Conservation (phyloP, 495 filamentous ascomycete species). For the Lineolata rhizophorae region DNA sequence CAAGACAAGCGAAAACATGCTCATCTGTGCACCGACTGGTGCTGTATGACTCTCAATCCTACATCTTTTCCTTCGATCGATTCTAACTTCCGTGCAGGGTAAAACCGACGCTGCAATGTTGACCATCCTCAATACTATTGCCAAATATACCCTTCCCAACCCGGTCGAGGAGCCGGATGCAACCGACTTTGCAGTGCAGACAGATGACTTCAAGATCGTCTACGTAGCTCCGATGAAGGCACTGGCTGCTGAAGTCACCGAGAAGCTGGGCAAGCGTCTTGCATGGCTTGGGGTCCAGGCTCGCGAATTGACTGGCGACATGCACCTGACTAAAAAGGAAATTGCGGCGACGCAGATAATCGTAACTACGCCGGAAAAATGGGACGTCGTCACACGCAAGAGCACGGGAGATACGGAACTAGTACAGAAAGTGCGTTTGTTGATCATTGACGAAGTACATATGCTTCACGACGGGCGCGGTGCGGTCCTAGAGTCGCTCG, state of each 20-base stretch:
- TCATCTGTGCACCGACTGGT: constrained; percentile 95
- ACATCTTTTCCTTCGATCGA: no score
- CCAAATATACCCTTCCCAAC: constrained; percentile 61
- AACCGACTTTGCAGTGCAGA: constrained; percentile 51
- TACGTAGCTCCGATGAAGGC: constrained; percentile 99
- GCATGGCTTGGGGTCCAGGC: constrained; percentile 79
- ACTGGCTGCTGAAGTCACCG: constrained; percentile 84
- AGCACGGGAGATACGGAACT: constrained; percentile 93
- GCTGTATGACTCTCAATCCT: no score
- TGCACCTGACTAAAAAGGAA: constrained; percentile 94
- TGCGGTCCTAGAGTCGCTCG: constrained; percentile 84
- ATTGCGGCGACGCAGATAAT: constrained; percentile 93
- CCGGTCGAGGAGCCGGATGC: constrained; percentile 52
- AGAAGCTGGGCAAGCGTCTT: constrained; percentile 83
- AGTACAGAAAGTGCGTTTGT: constrained; percentile 84
- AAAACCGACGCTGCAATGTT: constrained; percentile 99
- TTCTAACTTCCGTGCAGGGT: no score
- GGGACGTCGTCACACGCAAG: constrained; percentile 95
- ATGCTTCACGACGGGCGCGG: constrained; percentile 98
- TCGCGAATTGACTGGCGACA: constrained; percentile 88
- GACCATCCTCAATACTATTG: constrained; percentile 70
- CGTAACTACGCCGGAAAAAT: constrained; percentile 97
- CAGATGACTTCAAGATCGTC: constrained; percentile 90
- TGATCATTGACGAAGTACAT: constrained; percentile 98
- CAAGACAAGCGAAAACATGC: constrained; percentile 90